A percentile compares a stretch with the other conserved stretches of the same genome.
Evolutionary conservation across 163 green algal species (phyloP).

Genomic region (Coccomyxa subellipsoidea): DNA sequence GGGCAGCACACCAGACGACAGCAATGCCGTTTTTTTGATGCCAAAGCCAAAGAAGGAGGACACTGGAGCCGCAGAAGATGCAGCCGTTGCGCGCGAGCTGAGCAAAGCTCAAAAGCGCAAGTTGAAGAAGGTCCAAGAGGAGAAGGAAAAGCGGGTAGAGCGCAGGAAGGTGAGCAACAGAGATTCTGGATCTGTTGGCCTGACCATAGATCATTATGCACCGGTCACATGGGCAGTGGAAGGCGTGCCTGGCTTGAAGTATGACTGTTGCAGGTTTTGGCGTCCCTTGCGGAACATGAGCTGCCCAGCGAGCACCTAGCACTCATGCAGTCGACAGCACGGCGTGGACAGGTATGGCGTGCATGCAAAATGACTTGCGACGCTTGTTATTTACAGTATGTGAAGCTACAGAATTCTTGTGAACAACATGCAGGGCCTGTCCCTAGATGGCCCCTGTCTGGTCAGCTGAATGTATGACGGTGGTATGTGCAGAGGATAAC

Average conservation of each 20-base stretch:
- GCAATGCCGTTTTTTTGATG: constrained; percentile 39
- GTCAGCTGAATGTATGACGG: constrained; percentile 5
- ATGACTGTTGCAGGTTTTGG: neutral
- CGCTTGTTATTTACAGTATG: neutral
- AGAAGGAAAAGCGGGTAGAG: constrained; percentile 31
- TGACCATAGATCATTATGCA: neutral
- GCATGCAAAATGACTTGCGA: neutral
- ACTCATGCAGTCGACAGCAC: neutral
- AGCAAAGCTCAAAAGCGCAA: constrained; percentile 58
- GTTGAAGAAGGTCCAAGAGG: constrained; percentile 40
- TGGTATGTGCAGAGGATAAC: constrained; percentile 63
- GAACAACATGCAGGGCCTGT: neutral
- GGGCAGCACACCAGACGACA: constrained; percentile 15
- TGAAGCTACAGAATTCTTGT: neutral
- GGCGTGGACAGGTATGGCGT: constrained; percentile 2
- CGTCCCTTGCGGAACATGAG: neutral
- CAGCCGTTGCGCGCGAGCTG: constrained; percentile 12
- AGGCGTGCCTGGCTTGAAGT: constrained; percentile 17
- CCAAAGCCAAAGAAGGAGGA: neutral
- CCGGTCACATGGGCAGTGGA: neutral
- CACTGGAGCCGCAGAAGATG: neutral
- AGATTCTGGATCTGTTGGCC: neutral
- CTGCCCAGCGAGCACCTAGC: neutral
- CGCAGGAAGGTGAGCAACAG: constrained; percentile 23
- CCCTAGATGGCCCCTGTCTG: neutral